Percentiles rank a stretch among this genome's conserved stretches.
phyloP scores from a whole-genome alignment of 164 flowering plant species.

The Aristolochia contorta region DNA sequence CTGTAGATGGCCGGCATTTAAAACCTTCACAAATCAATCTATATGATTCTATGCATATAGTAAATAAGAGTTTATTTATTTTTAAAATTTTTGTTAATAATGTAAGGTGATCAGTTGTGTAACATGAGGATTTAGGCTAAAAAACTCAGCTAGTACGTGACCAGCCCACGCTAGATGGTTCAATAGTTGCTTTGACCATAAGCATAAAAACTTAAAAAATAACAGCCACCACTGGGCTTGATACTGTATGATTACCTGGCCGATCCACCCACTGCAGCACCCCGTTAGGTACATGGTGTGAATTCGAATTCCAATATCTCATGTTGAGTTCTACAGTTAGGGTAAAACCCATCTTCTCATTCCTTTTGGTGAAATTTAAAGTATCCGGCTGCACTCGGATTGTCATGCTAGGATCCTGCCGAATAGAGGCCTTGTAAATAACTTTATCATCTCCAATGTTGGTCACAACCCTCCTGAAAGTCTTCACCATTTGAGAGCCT shows the following conservation, averaged over 20 bases:
- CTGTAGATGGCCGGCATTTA: too few species aligned
- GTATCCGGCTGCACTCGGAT: constrained; percentile 13
- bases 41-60: too few species aligned
- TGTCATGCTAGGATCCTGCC: constrained; percentile 19
- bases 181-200: too few species aligned
- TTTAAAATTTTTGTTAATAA: too few species aligned
- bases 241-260: background rate
- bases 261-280: background rate
- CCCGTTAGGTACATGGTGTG: background rate
- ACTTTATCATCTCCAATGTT: constrained; percentile 14
- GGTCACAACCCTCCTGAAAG: constrained; percentile 19
- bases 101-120: too few species aligned
- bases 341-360: constrained; percentile 2
- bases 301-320: constrained; percentile 2
- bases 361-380: constrained; percentile 5
- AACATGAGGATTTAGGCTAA: too few species aligned
- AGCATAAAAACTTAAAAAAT: too few species aligned
- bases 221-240: constrained; percentile 1
- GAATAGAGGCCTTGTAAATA: constrained; percentile 11
- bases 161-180: too few species aligned
- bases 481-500: constrained; percentile 7
- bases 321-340: constrained; percentile 12
- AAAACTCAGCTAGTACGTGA: too few species aligned
- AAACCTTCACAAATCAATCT: too few species aligned
- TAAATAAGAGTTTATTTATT: too few species aligned